Percentiles rank a stretch among this genome's conserved stretches.
Evolutionary conservation across 169 alveolate species (phyloP).

Genomic region (Eimeria sp.): DNA sequence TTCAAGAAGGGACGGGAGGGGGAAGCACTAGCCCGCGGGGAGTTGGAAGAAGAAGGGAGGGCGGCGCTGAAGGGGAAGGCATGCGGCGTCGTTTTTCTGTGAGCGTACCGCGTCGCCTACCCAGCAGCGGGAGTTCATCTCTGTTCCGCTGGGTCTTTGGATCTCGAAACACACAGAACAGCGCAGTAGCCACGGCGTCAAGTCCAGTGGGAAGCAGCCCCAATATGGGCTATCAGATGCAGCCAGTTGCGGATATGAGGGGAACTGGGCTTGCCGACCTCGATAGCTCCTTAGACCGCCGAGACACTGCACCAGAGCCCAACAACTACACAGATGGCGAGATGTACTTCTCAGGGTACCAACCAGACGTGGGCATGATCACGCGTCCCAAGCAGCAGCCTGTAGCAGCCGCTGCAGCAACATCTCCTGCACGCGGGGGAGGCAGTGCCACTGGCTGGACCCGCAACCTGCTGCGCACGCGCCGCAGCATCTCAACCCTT

Average conservation of each 20-base stretch:
- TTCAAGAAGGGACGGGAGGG: not conserved
- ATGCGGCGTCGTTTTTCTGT: conserved; percentile 1
- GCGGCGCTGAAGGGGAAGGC: conserved; percentile 1
- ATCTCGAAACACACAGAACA: conserved; percentile 2
- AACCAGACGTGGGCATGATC: not conserved
- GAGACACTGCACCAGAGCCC: conserved; percentile 7
- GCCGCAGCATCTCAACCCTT: conserved; percentile 44
- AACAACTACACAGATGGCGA: conserved; percentile 59
- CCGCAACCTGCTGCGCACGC: conserved; percentile 22
- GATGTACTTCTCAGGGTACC: conserved; percentile 11
- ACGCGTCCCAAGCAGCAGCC: conserved; percentile 27
- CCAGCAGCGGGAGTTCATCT: conserved; percentile 68
- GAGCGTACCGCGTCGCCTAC: conserved; percentile 32
- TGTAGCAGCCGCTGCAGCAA: not conserved
- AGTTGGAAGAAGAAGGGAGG: not conserved
- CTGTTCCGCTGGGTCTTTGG: conserved; percentile 61
- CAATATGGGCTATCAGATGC: not conserved
- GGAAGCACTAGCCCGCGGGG: not conserved
- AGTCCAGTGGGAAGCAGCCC: conserved; percentile 40
- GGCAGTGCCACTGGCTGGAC: conserved; percentile 18
- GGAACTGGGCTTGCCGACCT: not conserved
- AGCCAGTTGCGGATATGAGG: not conserved
- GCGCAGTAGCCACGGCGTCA: not conserved
- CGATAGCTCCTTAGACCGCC: conserved; percentile 37
- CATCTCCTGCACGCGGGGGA: conserved; percentile 29